Base-by-base conservation (phyloP, 2,329 filamentous ascomycete genomes). In the Xylariaceae sp. region DNA sequence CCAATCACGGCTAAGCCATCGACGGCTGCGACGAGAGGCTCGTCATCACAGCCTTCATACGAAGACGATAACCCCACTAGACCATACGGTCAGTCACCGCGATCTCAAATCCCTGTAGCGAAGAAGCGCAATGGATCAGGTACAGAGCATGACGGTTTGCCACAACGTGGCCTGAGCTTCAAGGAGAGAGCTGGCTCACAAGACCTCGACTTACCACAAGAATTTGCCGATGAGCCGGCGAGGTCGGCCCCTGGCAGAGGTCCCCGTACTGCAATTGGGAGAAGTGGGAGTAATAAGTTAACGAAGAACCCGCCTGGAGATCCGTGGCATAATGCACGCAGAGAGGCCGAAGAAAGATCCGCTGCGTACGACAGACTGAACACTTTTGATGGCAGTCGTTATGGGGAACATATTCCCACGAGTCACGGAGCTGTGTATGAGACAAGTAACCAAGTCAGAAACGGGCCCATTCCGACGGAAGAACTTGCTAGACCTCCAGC, bases 81-180 rank as follows among this genome's bases (percentile, higher is more conserved):
- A 27, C 22, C 22, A 27, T 7, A 27, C 22, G 62, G 58, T 5
- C 65, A 63, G 45, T 59, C 65, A 2, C 63, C 64, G 43, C 54
- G 52, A 15, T 57, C 62, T 22, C 57, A 60, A 27, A 62, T 66
- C 30, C 60, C 62, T 12, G 57, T 59, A 27, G 50, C 65, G 4
- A 58, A 52, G 47, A 58, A 55, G 46, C 51, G 61, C 45, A 57
- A 51, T 50, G 60, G 57, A 50, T 38, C 52, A 55, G 54, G 54
- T 50, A 53, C 40, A 12, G 58, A 63, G 19, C 54, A 58, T 22
- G 62, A 68, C 9, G 67, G 65, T 12, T 59, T 74, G 14, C 76
- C 78, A 3, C 75, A 77, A 60, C 75, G 80, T 44, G 80, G 81
- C 45, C 60, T 81, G 38, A 85, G 81, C 64, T 81, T 82, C 64